Evolutionary conservation across 768 basidiomycete species (phyloP).

Genomic region (Lyophyllum semitale): DNA sequence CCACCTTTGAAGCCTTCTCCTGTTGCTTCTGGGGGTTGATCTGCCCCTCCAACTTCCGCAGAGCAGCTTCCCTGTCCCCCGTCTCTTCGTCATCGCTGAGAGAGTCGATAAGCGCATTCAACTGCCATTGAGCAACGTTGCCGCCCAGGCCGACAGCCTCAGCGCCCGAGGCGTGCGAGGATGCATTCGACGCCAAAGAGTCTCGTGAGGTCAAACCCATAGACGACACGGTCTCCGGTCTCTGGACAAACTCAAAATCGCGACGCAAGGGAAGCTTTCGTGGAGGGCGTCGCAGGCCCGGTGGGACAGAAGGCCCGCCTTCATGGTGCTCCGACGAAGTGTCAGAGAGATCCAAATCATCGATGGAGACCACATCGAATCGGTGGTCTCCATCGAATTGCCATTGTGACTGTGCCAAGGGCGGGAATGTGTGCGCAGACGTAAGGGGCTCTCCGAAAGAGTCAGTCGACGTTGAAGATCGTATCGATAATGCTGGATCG

Average conservation of each 20-base stretch:
- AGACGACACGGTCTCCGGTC: slow-evolving; percentile 77
- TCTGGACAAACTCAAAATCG: slow-evolving; percentile 79
- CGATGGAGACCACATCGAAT: slow-evolving; percentile 78
- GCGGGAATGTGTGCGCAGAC: slow-evolving; percentile 38
- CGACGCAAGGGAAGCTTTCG: slow-evolving; percentile 72
- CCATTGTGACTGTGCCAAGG: slow-evolving; percentile 47
- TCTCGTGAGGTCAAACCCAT: slow-evolving; percentile 71
- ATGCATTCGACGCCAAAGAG: slow-evolving; percentile 52
- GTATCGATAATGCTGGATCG: slow-evolving; percentile 34
- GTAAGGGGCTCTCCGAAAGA: slow-evolving; percentile 50
- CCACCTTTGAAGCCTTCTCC: slow-evolving; percentile 75
- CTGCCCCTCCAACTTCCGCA: slow-evolving; percentile 81
- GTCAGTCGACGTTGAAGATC: slow-evolving; percentile 47
- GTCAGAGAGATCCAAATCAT: slow-evolving; percentile 82
- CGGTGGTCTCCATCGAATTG: too few species aligned
- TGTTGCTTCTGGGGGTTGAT: slow-evolving; percentile 73
- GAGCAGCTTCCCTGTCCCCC: slow-evolving; percentile 82
- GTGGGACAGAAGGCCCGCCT: slow-evolving; percentile 41
- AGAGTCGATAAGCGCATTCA: slow-evolving; percentile 76
- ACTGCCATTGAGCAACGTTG: slow-evolving; percentile 77
- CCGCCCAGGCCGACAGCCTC: slow-evolving; percentile 43
- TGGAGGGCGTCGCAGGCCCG: slow-evolving; percentile 54
- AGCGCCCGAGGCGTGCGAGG: slow-evolving; percentile 42
- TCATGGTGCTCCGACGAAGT: slow-evolving; percentile 59
- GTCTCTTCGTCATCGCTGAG: slow-evolving; percentile 73